Evolutionary conservation across 2,329 filamentous ascomycete genomes (phyloP).

Genomic region (Penicillium hesseltinei): DNA sequence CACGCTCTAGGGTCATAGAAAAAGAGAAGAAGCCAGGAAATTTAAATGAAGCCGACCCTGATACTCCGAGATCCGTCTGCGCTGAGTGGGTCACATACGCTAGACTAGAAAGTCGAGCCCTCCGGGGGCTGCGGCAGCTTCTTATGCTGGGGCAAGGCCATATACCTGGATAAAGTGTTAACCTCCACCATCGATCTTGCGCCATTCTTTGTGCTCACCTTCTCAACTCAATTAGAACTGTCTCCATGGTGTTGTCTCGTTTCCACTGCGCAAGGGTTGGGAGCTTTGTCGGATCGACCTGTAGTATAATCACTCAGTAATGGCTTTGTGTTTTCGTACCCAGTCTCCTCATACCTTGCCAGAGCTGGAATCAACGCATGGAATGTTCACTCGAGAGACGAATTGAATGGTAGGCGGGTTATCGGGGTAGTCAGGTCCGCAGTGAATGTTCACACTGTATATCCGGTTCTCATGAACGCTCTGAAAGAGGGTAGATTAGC

Average conservation of each 20-base stretch:
- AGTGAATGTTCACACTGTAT: conserved; percentile 97
- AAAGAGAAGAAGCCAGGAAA: conserved; percentile 25
- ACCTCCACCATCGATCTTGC: conserved; percentile 3
- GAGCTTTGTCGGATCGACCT: conserved; percentile 81
- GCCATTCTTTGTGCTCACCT: conserved; percentile 51
- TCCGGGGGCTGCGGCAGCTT: conserved; percentile 93
- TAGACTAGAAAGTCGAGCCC: conserved; percentile 61
- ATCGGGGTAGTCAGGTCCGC: conserved; percentile 85
- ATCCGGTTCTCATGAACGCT: conserved; percentile 98
- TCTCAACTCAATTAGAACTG: conserved; percentile 80
- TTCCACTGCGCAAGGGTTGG: conserved; percentile 88
- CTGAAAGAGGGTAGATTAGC: conserved; percentile 45
- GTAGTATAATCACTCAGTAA: conserved; percentile 14
- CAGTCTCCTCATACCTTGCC: conserved; percentile 60
- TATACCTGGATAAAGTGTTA: conserved; percentile 62
- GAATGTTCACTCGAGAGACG: conserved; percentile 92
- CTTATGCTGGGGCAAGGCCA: conserved; percentile 89
- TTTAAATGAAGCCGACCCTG: conserved; percentile 26
- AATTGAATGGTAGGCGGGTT: conserved; percentile 87
- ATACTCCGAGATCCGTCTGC: conserved; percentile 31
- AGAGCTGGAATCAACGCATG: conserved; percentile 77
- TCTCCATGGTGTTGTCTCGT: conserved; percentile 92
- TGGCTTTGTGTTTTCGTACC: neutral
- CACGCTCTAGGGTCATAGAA: conserved; percentile 32
- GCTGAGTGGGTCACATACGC: conserved; percentile 20